A percentile compares a stretch with the other conserved stretches of the same genome.
Conservation (phyloP, 2,329 filamentous ascomycete genomes). For the Hypoxylon sp. region DNA sequence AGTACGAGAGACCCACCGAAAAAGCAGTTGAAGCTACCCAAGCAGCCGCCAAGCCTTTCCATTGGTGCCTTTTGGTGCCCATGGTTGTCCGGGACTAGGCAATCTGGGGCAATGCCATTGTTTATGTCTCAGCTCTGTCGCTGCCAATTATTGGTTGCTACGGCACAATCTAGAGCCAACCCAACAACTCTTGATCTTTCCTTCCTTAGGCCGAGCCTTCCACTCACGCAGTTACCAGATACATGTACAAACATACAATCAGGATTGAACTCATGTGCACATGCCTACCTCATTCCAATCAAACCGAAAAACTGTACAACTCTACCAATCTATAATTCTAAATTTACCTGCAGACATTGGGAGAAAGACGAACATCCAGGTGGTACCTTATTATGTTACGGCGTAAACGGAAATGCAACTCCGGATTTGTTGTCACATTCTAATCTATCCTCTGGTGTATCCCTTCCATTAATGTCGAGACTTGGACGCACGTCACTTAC, state of each 20-base stretch:
- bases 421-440: constrained; percentile 38
- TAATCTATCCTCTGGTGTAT: constrained; percentile 31
- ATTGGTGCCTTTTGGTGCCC: constrained; percentile 14
- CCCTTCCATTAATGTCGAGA: constrained; percentile 24
- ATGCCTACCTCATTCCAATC: constrained; percentile 1
- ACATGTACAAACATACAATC: not conserved
- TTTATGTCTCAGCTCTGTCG: constrained; percentile 49
- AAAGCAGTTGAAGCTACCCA: constrained; percentile 39
- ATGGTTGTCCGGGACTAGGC: constrained; percentile 16
- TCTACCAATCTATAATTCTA: constrained; percentile 7
- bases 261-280: not conserved
- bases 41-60: constrained; percentile 23
- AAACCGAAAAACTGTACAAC: constrained; percentile 3
- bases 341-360: not conserved
- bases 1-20: constrained; percentile 34
- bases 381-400: constrained; percentile 40
- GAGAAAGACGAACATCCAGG: constrained; percentile 4
- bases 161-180: constrained; percentile 35
- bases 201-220: constrained; percentile 19
- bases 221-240: constrained; percentile 6
- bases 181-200: constrained; percentile 13
- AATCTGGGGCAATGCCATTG: constrained; percentile 52
- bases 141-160: constrained; percentile 51
- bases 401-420: constrained; percentile 43
- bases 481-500: constrained; percentile 37